Base-by-base conservation (phyloP, 2,329 filamentous ascomycete species). In the Parastagonospora nodorum region DNA sequence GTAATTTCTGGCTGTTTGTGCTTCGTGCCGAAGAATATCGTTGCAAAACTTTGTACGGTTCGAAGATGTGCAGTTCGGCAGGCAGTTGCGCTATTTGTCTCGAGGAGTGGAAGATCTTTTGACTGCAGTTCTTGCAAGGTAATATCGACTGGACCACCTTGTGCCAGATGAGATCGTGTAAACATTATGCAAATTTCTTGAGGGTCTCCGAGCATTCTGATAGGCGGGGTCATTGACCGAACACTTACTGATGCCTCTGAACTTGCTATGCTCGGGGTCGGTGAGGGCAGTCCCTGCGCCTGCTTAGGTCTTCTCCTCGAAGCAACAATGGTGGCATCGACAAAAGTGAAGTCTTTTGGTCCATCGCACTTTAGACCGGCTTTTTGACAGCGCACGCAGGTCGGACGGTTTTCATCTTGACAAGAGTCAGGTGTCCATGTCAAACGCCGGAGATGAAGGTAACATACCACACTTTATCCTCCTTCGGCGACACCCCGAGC, bases 391-490 rank as follows among this genome's bases (percentile, higher is more conserved):
- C 66, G 59, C n/a, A 39, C 48, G 42, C 67, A 71, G 3, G 54
- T 45, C 2, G 67, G 68, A 3, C 57, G 61, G 8, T 42, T 58
- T 43, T 69, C 62, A 48, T 71, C 68, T 64, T 61, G 32, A 38
- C 10, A 33, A 19, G 33, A 38, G 45, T 57, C 31, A 57, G 46
- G 45, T 35, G 35, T 24, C 16, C 2, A 24, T 40, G 51, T 30
- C 40, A 19, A 35, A 19, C 8, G 6, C 28, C 10, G 16, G 27
- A 10, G 8, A 10, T 5, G 27, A n/a, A 36, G 46, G 15, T 35
- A 42, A 48, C 66, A 57, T 57, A 70, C 67, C 68, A 42, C 68
- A 71, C 58, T 70, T 70, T 15, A 71, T 46, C 16, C 59, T 66
- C 39, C 66, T 51, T 47, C 52, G 49, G 24, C 67, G 68, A 48